phyloP scores from a whole-genome alignment of 2,329 filamentous ascomycete species.

The Penicillium sp. region DNA sequence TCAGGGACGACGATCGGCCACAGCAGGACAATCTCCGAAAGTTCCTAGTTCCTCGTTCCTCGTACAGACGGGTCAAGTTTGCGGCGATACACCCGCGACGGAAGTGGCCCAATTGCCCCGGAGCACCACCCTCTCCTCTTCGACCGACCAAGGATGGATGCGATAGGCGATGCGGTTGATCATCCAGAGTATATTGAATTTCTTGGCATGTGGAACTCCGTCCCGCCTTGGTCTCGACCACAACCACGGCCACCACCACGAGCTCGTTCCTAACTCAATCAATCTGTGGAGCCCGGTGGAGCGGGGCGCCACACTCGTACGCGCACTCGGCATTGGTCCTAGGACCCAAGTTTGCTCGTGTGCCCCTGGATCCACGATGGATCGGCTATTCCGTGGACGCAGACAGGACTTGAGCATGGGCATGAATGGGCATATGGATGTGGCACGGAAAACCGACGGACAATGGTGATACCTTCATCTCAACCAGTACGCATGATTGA shows the following conservation, averaged over 20 bases:
- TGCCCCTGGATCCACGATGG: slow-evolving; percentile 5
- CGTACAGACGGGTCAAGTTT: not conserved
- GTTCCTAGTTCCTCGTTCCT: not conserved
- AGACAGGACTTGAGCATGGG: too few relatives aligned
- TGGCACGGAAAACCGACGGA: slow-evolving; percentile 7
- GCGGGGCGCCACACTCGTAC: not conserved
- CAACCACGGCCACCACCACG: slow-evolving; percentile 14
- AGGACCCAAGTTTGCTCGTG: slow-evolving; percentile 1
- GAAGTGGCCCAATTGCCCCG: not conserved
- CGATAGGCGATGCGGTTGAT: too few relatives aligned
- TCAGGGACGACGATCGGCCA: slow-evolving; percentile 3
- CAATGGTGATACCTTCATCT: not conserved
- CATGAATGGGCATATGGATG: too few relatives aligned
- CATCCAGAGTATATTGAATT: slow-evolving; percentile 15
- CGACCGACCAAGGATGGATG: too few relatives aligned
- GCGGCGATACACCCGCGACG: not conserved
- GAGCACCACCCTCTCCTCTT: not conserved
- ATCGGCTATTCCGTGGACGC: not conserved
- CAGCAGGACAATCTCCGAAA: slow-evolving; percentile 10
- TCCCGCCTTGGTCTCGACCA: slow-evolving; percentile 20
- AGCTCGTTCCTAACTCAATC: slow-evolving; percentile 6
- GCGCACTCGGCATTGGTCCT: not conserved
- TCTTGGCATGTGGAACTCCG: slow-evolving; percentile 19
- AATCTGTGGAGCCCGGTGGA: slow-evolving; percentile 15
- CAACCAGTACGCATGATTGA: too few relatives aligned